These are phyloP conservation scores for Kodamaea sagamina DNA, from an alignment of 805 yeast species.

Conservation along the genomic window DNA sequence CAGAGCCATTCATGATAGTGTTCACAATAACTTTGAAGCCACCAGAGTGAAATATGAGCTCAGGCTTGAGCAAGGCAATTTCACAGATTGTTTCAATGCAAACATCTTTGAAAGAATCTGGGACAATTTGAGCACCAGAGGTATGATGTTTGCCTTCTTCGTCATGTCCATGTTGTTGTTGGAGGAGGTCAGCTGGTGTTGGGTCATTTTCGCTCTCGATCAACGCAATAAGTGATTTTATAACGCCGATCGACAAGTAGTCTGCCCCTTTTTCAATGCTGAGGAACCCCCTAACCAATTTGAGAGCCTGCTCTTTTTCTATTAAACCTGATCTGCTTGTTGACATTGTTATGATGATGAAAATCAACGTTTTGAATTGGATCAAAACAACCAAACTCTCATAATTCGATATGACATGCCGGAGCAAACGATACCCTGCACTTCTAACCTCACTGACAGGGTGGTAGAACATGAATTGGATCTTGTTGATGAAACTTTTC, in stretches of 20 bases:
- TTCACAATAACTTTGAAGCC: slow-evolving; percentile 52
- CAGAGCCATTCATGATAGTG: slow-evolving; percentile 30
- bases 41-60: slow-evolving; percentile 50
- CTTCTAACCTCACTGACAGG: slow-evolving; percentile 64
- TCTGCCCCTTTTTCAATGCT: slow-evolving; percentile 52
- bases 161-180: neutral
- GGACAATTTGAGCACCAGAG: slow-evolving; percentile 12
- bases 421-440: slow-evolving; percentile 71
- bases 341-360: slow-evolving; percentile 64
- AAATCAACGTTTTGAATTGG: slow-evolving; percentile 58
- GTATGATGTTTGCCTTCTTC: neutral
- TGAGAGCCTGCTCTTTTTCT: slow-evolving; percentile 79
- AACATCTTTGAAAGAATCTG: slow-evolving; percentile 41
- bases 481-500: slow-evolving; percentile 54
- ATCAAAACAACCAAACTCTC: slow-evolving; percentile 57
- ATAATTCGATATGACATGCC: slow-evolving; percentile 59
- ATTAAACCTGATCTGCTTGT: slow-evolving; percentile 53
- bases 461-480: slow-evolving; percentile 62
- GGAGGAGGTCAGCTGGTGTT: slow-evolving; percentile 2
- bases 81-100: slow-evolving; percentile 47
- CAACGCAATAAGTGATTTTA: slow-evolving; percentile 56
- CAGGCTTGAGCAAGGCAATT: slow-evolving; percentile 40
- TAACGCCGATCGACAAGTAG: slow-evolving; percentile 60
- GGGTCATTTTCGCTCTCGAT: slow-evolving; percentile 15
- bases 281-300: slow-evolving; percentile 63